Conservation (phyloP, 441 rosid genomes). For the Erysimum cheiri region DNA sequence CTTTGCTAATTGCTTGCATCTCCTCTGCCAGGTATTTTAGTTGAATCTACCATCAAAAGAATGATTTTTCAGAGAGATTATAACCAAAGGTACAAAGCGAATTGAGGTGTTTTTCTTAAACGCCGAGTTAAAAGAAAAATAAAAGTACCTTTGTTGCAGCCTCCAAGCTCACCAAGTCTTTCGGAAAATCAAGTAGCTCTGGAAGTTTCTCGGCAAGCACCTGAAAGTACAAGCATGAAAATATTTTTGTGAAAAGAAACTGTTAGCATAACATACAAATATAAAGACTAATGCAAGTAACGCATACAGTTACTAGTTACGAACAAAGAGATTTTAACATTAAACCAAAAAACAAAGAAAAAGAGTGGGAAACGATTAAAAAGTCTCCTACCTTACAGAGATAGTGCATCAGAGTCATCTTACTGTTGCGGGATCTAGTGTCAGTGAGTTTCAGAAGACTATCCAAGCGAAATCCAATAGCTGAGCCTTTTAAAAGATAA, state of each 20-base stretch:
- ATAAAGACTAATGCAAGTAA: not conserved
- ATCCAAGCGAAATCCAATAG: slow-evolving; percentile 93
- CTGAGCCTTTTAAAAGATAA: slow-evolving; percentile 68
- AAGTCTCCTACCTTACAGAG: slow-evolving; percentile 79
- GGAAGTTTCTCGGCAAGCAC: slow-evolving; percentile 68
- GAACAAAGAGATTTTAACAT: slow-evolving; percentile 15
- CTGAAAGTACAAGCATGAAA: slow-evolving; percentile 44
- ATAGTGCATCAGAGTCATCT: slow-evolving; percentile 99
- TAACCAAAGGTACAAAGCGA: slow-evolving; percentile 2
- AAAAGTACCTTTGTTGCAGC: slow-evolving; percentile 63
- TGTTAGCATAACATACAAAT: not conserved
- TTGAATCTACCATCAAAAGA: slow-evolving; percentile 60
- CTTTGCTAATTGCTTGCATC: slow-evolving; percentile 81
- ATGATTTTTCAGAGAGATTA: slow-evolving; percentile 33
- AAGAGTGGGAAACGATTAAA: not conserved
- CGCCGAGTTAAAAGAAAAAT: not conserved
- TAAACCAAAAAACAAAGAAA: not conserved
- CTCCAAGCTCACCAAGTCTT: slow-evolving; percentile 66
- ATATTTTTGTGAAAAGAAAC: slow-evolving; percentile 1
- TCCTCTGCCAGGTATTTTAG: slow-evolving; percentile 81
- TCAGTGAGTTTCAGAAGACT: slow-evolving; percentile 97
- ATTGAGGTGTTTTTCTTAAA: not conserved
- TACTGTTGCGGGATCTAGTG: slow-evolving; percentile 84
- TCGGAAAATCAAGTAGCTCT: slow-evolving; percentile 64
- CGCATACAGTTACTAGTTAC: not conserved